Evolutionary conservation across 495 filamentous ascomycete genomes (phyloP), one percentile per base, ranked within the genome.

Genomic region (Penicillium pancosmium): DNA sequence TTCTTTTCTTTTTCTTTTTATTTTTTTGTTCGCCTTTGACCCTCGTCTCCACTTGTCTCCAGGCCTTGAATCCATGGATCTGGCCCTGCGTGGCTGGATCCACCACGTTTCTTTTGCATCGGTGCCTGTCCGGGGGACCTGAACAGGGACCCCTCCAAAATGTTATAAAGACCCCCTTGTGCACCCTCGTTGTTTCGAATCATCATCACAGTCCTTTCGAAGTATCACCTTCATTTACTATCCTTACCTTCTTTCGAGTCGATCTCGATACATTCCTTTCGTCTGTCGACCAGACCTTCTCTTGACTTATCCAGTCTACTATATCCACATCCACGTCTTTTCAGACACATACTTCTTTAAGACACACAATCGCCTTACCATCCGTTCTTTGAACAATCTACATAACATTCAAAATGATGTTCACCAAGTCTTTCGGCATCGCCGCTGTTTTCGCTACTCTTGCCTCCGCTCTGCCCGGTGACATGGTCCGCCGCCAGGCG

Each of bases 401-500:
- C 7, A 19, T 19, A 16, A 44, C 56, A 18, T 60, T 73, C 73
- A 80, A 73, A 67, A 80, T 77, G 75, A 69, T 79, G 66, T 79
- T 80, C 75, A 68, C 69, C 66, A 78, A 78, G 70, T 63, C 71
- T 57, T 54, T 79, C 64, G 67, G 70, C 62, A 52, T 75, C 52
- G 66, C 70, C 50, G 71, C 76, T 62, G 65, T 67, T 59, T 68
- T 78, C 52, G 68, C 73, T 47, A 58, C 72, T 62, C 61, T 78
- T 57, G 59, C 72, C 52, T 64, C 75, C 40, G 78, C 78, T 46
- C 68, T 78, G 33, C 72, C 67, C 63, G 72, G 64, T 33, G 67
- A 56, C 64, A 64, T 62, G 61, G 60, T 63, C 40, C 55, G 54
- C 41, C 70, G 70, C 52, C 54, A 57, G 41, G 62, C 51, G 52